Evolutionary conservation across 768 basidiomycete genomes (phyloP).

Genomic region (Trametes cingulata): DNA sequence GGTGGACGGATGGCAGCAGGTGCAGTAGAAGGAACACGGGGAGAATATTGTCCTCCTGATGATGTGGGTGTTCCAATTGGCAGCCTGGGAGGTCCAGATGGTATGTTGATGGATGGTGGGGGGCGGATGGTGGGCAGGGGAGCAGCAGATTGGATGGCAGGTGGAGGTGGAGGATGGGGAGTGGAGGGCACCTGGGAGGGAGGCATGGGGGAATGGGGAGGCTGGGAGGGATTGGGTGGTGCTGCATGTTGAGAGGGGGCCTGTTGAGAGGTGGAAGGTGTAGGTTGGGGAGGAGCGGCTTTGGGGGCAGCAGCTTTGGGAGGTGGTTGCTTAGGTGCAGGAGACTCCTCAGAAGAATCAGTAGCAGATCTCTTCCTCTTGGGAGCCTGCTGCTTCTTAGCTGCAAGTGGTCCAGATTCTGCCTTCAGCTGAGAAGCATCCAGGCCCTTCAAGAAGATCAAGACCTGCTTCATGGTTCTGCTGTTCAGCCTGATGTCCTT

Average conservation of each 20-base stretch:
- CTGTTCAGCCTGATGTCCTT: conserved; percentile 67
- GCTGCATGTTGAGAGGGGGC: background rate
- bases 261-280: background rate
- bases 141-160: background rate
- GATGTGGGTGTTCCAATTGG: background rate
- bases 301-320: background rate
- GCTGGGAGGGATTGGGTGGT: background rate
- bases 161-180: background rate
- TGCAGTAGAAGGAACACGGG: background rate
- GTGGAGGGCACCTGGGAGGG: background rate
- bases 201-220: too few species aligned
- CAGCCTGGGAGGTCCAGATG: background rate
- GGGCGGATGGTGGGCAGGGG: background rate
- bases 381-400: background rate
- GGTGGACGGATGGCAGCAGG: background rate
- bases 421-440: conserved; percentile 18
- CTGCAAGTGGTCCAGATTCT: background rate
- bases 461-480: conserved; percentile 55
- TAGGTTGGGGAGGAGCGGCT: background rate
- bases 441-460: conserved; percentile 46
- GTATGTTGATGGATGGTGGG: background rate
- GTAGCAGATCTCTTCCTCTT: conserved; percentile 18
- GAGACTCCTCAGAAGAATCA: conserved; percentile 5
- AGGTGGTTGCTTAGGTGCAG: background rate
- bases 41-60: background rate